Conservation (phyloP, 345 rosid species). For the Euphorbia lathyris region DNA sequence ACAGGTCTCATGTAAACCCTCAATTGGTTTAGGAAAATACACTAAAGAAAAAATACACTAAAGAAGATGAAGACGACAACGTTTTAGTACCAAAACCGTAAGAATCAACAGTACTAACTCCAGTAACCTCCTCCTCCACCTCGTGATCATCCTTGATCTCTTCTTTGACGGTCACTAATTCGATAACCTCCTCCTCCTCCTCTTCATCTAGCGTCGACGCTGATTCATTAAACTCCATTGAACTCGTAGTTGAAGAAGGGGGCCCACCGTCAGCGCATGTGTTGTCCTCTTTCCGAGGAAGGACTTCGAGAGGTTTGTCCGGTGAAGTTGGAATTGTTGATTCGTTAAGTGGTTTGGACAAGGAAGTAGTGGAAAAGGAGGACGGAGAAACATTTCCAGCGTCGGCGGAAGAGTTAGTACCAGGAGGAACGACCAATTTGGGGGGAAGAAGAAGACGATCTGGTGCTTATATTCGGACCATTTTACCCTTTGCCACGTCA, state of each 20-base stretch:
- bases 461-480: too few relatives aligned
- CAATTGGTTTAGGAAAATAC: conserved; percentile 43
- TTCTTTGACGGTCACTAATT: conserved; percentile 21
- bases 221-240: too few relatives aligned
- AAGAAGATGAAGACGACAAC: conserved; percentile 32
- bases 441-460: too few relatives aligned
- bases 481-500: too few relatives aligned
- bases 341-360: too few relatives aligned
- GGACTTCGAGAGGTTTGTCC: too few relatives aligned
- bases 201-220: not conserved
- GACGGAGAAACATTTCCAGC: too few relatives aligned
- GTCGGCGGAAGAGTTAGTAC: not conserved
- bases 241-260: not conserved
- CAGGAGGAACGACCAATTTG: conserved; percentile 20
- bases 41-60: too few relatives aligned
- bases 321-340: too few relatives aligned
- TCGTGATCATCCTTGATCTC: too few relatives aligned
- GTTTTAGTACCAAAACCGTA: conserved; percentile 10
- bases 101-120: not conserved
- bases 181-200: conserved; percentile 4
- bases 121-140: not conserved
- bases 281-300: too few relatives aligned
- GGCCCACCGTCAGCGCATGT: conserved; percentile 7
- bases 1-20: conserved; percentile 54
- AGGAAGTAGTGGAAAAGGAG: too few relatives aligned